Evolutionary conservation across 495 filamentous ascomycete genomes (phyloP), one percentile per base, ranked within the genome.

Genomic region (Aspergillus steynii): DNA sequence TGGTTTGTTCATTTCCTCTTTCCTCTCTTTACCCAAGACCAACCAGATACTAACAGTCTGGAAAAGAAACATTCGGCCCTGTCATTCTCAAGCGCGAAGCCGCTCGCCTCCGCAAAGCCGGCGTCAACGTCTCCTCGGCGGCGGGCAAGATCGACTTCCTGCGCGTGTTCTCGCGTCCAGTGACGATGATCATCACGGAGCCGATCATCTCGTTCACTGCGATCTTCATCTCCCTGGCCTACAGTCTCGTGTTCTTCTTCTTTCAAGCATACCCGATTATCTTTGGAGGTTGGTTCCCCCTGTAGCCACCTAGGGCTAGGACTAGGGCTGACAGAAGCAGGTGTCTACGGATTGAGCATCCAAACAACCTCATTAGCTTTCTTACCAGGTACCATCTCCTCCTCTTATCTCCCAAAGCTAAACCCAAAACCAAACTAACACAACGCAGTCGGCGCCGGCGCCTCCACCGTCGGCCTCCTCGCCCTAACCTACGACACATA

Each of bases 161-260:
- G 2, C 71, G 81, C n/a, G 78, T 75, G 1, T 68, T 84, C n/a
- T 80, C 75, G 8, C 72, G 83, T 2, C 83, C 83, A 28, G 58
- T 85, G 1, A 68, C 74, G 1, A 79, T 83, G 73, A 63, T 81
- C 7, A 29, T 75, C 5, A 73, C 69, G 32, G 90, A 92, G 67
- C 82, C 86, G 1, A 82, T 92, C 32, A 84, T 93, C 12, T 75
- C 84, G 14, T 87, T 86, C 32, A 85, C 80, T 0, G 90, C 87
- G 45, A 71, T 91, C 9, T 93, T 90, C 71, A 79, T 91, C 2
- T 80, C 87, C 0, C 72, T 90, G 3, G 80, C 85, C 14, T 92
- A 92, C 68, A 84, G 83, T n/a, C 86, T 93, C 46, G 91, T 93
- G 62, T 92, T 73, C 54, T 76, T 92, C 65, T 88, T 82, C 61